Evolutionary conservation across 2,329 filamentous ascomycete species (phyloP), one percentile per base, ranked within the genome.

Genomic region (Fusarium transvaalense): DNA sequence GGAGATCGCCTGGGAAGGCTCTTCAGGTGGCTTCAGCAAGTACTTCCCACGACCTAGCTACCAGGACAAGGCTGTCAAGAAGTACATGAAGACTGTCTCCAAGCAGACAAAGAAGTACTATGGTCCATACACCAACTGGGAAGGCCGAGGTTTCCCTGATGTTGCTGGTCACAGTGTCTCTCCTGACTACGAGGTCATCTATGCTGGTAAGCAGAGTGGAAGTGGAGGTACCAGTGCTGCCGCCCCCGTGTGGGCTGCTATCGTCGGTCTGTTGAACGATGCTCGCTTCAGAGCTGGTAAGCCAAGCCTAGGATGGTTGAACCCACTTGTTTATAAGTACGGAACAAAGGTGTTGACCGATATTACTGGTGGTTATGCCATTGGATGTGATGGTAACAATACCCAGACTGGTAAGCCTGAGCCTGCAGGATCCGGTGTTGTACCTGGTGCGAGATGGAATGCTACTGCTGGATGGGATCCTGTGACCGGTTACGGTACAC

Each of bases 231-330:
- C 81, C 23, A 81, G 78, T 27, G 84, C 83, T 5, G 80, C 81
- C 13, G 81, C 84, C 2, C 85, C 85, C 0, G 80, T 84, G 0
- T 78, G 86, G 29, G 84, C 83, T 10, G 76, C 80, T 5, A 80
- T 86, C 46, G 72, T 87, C 14, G 81, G 82, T 8, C 73, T 84
- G 2, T 76, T 85, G 47, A 86, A 86, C 48, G 84, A 85, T 56
- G 79, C 78, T 43, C 74, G 83, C 25, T 71, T 85, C 51, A 73
- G 79, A 15, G 76, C 72, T 3, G 82, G 82, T 1, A 84, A 82
- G 75, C 71, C 76, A 8, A 76, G 80, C 2, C 73, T 85, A 10
- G 85, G 85, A 1, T 87, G 83, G 75, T 74, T 86, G 38, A 87
- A 86, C 62, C 83, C 83, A 10, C 63, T 76, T 42, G 69, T 84